Percentiles rank a stretch among this genome's conserved stretches.
phyloP scores from a whole-genome alignment of 2,329 filamentous ascomycete genomes.

The Exophiala mesophila region DNA sequence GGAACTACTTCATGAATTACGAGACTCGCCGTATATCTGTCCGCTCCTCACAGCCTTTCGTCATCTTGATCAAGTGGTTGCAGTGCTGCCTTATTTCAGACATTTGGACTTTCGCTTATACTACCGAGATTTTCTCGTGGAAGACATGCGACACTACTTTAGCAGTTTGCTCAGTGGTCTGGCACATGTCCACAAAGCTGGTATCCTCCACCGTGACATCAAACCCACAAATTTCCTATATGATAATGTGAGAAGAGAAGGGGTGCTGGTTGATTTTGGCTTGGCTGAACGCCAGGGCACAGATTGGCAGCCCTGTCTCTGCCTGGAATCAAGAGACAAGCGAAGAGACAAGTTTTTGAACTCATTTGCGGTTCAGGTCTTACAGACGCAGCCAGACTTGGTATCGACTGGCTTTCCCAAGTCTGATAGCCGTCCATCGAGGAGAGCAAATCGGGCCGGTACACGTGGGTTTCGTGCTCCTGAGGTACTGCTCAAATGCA shows the following conservation, averaged over 20 bases:
- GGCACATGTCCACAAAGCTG: constrained; percentile 71
- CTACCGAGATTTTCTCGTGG: constrained; percentile 81
- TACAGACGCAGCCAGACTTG: constrained; percentile 29
- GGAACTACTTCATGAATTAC: constrained; percentile 82
- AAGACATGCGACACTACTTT: constrained; percentile 86
- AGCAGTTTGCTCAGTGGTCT: constrained; percentile 82
- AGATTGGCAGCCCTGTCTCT: constrained; percentile 76
- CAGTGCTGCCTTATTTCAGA: constrained; percentile 89
- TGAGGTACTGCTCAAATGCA: constrained; percentile 96
- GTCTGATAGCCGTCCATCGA: constrained; percentile 78
- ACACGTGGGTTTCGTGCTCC: constrained; percentile 94
- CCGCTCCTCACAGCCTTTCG: constrained; percentile 97
- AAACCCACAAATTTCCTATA: constrained; percentile 66
- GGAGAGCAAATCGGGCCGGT: constrained; percentile 88
- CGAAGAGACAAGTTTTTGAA: constrained; percentile 48
- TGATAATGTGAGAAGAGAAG: constrained; percentile 55
- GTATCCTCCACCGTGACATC: constrained; percentile 90
- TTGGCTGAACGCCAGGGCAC: constrained; percentile 72
- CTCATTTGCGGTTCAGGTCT: constrained; percentile 32
- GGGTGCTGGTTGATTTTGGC: constrained; percentile 98
- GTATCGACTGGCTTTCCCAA: constrained; percentile 72
- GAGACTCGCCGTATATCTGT: constrained; percentile 78
- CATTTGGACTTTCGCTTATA: constrained; percentile 90
- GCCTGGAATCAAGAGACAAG: constrained; percentile 59
- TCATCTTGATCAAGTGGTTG: constrained; percentile 87